Percentiles rank a stretch among this genome's conserved stretches.
Conservation (phyloP, 768 basidiomycete genomes). For the Pleurotus citrinopileatus region DNA sequence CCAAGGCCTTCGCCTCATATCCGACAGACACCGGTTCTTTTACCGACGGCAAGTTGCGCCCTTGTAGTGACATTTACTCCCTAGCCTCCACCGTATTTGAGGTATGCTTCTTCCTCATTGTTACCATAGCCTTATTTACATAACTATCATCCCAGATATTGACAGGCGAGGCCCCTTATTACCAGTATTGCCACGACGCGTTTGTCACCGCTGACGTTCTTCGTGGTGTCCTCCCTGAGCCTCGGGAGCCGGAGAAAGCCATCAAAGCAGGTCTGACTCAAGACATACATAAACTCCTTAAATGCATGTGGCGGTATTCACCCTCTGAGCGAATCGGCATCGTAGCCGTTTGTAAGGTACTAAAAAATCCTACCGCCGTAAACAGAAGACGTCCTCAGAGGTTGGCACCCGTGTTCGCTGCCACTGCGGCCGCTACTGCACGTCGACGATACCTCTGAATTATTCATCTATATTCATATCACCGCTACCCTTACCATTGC, state of each 20-base stretch:
- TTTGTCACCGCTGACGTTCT: constrained; percentile 8
- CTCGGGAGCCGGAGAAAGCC: constrained; percentile 3
- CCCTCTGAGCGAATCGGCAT: neutral
- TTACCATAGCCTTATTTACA: neutral
- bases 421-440: constrained; percentile 1
- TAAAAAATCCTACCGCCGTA: constrained; percentile 1
- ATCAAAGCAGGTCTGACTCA: neutral
- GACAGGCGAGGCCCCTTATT: constrained; percentile 4
- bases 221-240: constrained; percentile 5
- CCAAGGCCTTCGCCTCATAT: constrained; percentile 6
- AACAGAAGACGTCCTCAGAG: constrained; percentile 7
- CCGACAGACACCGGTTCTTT: constrained; percentile 4
- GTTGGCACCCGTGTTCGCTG: constrained; percentile 6
- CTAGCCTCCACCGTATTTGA: constrained; percentile 3
- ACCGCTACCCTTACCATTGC: neutral
- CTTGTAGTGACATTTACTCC: constrained; percentile 6
- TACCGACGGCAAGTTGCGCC: neutral
- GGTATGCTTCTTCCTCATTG: neutral
- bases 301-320: constrained; percentile 6
- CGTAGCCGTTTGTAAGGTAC: neutral
- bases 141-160: neutral
- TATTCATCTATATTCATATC: neutral
- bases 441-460: neutral
- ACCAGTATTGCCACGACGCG: constrained; percentile 3
- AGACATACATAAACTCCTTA: neutral